Evolutionary conservation across 768 basidiomycete species (phyloP).

Genomic region (Scleroderma citrinum): DNA sequence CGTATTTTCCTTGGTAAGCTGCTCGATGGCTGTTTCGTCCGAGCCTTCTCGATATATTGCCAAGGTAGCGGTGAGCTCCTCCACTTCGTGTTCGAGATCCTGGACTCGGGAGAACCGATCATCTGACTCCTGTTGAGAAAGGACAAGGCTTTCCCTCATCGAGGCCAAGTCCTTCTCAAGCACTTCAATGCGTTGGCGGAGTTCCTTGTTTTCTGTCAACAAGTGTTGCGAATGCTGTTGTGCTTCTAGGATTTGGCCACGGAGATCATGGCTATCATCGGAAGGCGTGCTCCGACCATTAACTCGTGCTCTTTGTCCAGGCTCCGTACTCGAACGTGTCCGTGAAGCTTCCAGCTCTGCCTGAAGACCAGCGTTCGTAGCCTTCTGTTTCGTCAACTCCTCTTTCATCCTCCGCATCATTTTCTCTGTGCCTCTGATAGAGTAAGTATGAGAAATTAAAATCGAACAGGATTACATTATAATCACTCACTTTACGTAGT

Average conservation of each 20-base stretch:
- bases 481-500: slow-evolving; percentile 85
- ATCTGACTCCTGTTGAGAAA: slow-evolving; percentile 73
- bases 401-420: slow-evolving; percentile 97
- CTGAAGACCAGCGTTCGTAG: slow-evolving; percentile 71
- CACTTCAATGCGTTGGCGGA: slow-evolving; percentile 63
- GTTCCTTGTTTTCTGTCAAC: slow-evolving; percentile 68
- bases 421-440: slow-evolving; percentile 85
- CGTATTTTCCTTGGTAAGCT: slow-evolving; percentile 76
- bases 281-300: slow-evolving; percentile 81
- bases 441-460: slow-evolving; percentile 10
- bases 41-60: slow-evolving; percentile 69
- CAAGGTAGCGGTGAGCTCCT: slow-evolving; percentile 67
- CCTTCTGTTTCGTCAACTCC: slow-evolving; percentile 89
- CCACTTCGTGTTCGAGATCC: slow-evolving; percentile 76
- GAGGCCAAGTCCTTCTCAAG: slow-evolving; percentile 72
- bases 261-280: slow-evolving; percentile 66
- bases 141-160: slow-evolving; percentile 62
- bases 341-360: slow-evolving; percentile 72
- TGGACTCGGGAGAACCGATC: slow-evolving; percentile 71
- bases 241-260: slow-evolving; percentile 67
- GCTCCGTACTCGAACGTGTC: slow-evolving; percentile 50
- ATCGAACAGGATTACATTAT: slow-evolving; percentile 15
- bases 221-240: slow-evolving; percentile 73
- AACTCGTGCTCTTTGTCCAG: slow-evolving; percentile 43
- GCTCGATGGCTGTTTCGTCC: slow-evolving; percentile 73